Evolutionary conservation across 2,329 filamentous ascomycete species (phyloP).

Genomic region (Cladophialophora exuberans): DNA sequence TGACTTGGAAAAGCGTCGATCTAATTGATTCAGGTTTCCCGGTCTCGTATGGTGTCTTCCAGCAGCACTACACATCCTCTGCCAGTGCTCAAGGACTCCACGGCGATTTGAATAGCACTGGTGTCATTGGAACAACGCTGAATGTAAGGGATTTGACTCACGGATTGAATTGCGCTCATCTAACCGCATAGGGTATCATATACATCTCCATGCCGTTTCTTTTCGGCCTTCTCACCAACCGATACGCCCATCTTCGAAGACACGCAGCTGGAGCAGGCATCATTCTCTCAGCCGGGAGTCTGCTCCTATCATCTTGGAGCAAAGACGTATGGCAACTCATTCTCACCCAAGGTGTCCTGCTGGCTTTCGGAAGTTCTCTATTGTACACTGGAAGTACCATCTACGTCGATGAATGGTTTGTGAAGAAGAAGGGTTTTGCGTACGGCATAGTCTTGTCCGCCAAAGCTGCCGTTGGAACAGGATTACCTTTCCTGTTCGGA

Average conservation of each 20-base stretch:
- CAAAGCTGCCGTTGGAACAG: constrained; percentile 43
- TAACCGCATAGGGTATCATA: constrained; percentile 49
- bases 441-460: constrained; percentile 52
- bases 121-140: constrained; percentile 47
- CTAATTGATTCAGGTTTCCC: background rate
- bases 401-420: constrained; percentile 59
- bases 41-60: background rate
- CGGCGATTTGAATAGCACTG: constrained; percentile 43
- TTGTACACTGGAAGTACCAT: constrained; percentile 54
- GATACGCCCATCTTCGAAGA: constrained; percentile 41
- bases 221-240: constrained; percentile 41
- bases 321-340: constrained; percentile 49
- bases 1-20: background rate
- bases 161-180: constrained; percentile 23
- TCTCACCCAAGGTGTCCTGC: constrained; percentile 46
- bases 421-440: constrained; percentile 55
- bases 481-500: constrained; percentile 47
- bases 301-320: constrained; percentile 49
- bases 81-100: constrained; percentile 36
- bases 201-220: constrained; percentile 51
- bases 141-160: constrained; percentile 32
- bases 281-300: constrained; percentile 39
- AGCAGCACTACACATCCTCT: constrained; percentile 41
- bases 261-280: constrained; percentile 42
- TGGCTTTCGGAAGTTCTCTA: constrained; percentile 53